These are phyloP conservation scores for Coemansia sp. DNA, from an alignment of 192 early-diverging fungal species.

Conservation along the genomic window DNA sequence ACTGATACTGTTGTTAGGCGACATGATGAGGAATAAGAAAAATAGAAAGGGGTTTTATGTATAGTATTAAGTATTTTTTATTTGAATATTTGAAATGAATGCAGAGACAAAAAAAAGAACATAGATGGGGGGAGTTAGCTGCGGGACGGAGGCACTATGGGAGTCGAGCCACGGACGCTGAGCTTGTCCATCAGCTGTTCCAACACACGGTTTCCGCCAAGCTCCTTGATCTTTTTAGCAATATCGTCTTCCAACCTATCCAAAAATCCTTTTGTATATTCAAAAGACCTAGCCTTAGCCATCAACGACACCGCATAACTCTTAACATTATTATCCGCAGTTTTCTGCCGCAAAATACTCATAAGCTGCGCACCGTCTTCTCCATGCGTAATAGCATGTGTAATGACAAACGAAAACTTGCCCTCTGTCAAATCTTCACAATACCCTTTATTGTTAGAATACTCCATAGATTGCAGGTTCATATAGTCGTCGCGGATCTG, in stretches of 20 bases:
- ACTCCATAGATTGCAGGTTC: conserved; percentile 86
- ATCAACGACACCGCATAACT: conserved; percentile 81
- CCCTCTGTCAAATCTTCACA: conserved; percentile 99
- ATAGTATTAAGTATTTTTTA: no score
- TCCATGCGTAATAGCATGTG: conserved; percentile 71
- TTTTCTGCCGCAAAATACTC: conserved; percentile 88
- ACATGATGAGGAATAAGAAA: background rate
- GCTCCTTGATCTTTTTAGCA: conserved; percentile 60
- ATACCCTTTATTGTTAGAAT: conserved; percentile 93
- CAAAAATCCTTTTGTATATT: conserved; percentile 72
- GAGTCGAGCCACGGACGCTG: conserved; percentile 18
- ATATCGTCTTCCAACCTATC: conserved; percentile 63
- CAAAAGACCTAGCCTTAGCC: conserved; percentile 75
- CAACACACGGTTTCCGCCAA: conserved; percentile 79
- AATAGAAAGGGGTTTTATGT: no score
- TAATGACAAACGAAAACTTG: conserved; percentile 96
- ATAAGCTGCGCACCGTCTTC: conserved; percentile 65
- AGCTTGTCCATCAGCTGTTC: conserved; percentile 53
- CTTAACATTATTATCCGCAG: conserved; percentile 80
- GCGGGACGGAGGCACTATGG: background rate
- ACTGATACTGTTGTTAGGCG: background rate
- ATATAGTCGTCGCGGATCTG: conserved; percentile 98
- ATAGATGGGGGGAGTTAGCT: background rate
- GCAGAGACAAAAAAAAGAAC: background rate
- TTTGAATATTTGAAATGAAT: no score